Evolutionary conservation across 805 yeast genomes (phyloP), one percentile per base, ranked within the genome.

Genomic region (Yamadazyma olivae): DNA sequence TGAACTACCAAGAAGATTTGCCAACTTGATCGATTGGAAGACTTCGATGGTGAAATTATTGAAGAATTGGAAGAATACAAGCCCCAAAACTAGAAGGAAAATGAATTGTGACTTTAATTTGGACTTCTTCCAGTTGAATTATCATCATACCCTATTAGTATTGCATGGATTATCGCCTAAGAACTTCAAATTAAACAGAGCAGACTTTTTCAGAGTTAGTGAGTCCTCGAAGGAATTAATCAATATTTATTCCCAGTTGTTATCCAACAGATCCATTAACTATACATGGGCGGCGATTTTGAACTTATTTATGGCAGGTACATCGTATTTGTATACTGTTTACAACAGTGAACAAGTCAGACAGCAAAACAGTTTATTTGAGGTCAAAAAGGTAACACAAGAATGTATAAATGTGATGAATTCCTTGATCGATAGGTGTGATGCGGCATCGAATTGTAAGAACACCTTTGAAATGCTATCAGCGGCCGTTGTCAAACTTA

Each of bases 281-380:
- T 89, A 85, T 57, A 86, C 96, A 0, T 89, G 96, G 96, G 90
- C 89, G 2, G 93, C 95, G 0, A 90, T 87, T 3, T 95, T 88
- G 56, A 88, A 87, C 53, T 64, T 87, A 36, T 87, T 87, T 54
- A 82, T 85, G 83, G 90, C 95, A 0, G 95, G 95, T 1, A 83
- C 91, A 18, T 83, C 95, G 1, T 88, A 79, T 48, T 64, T 89
- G 29, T 88, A 84, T 53, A 75, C 89, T 1, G 68, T 87, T 10
- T 88, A 84, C 54, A 83, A 83, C 54, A 76, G 85, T 24, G 68
- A 68, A n/a, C 72, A 70, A 31, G 76, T 74, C 2, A 56, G 82
- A 16, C 52, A 58, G 5, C 59, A 61, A 5, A 69, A 77, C 14
- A 54, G 71, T 1, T 45, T 77, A 15, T 65, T 67, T 16, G 77